Percentiles rank a stretch among this genome's conserved stretches.
These are phyloP conservation scores for Pichia deserticola DNA, from an alignment of 805 yeast species.

Conservation along the genomic window DNA sequence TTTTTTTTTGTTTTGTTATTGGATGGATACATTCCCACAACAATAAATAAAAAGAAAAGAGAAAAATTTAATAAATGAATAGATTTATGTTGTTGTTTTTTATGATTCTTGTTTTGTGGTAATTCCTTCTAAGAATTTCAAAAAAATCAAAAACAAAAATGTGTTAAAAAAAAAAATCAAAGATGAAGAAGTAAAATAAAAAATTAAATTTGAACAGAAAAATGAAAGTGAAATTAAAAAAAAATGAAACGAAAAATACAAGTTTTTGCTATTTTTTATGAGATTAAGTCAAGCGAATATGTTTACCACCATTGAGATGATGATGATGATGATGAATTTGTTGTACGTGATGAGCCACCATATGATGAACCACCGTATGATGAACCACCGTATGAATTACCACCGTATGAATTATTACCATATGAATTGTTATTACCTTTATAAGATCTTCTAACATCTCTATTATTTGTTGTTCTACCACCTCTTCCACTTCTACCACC, in stretches of 20 bases:
- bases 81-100: no score
- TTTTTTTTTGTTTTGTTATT: no score
- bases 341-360: conserved; percentile 9
- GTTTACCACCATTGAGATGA: conserved; percentile 30
- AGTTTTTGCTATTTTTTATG: no score
- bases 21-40: no score
- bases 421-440: conserved; percentile 16
- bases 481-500: conserved; percentile 45
- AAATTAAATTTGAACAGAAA: neutral
- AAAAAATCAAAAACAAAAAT: neutral
- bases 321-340: conserved; percentile 8
- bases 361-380: conserved; percentile 29
- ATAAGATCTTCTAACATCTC: conserved; percentile 16
- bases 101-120: no score
- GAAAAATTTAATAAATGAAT: no score
- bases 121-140: no score
- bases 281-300: no score
- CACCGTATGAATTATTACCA: conserved; percentile 16
- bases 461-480: conserved; percentile 13
- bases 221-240: conserved; percentile 6
- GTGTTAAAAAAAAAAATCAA: neutral
- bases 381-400: conserved; percentile 24
- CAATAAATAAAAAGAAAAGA: no score
- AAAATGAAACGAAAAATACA: neutral
- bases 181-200: neutral